phyloP scores from a whole-genome alignment of 73 alveolate genomes.

The Tetrahymena borealis region DNA sequence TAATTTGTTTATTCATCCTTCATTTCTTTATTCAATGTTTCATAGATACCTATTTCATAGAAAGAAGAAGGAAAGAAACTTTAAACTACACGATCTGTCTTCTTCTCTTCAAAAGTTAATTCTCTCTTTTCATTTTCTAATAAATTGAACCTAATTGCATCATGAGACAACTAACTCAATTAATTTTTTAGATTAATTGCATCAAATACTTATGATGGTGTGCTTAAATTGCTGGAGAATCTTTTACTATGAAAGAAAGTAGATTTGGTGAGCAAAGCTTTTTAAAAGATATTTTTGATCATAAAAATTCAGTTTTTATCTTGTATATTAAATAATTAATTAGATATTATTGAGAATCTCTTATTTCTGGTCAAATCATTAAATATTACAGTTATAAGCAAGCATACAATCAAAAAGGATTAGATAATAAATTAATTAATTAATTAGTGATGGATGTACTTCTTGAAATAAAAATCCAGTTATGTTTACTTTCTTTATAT shows the following conservation, averaged over 20 bases:
- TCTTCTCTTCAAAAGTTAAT: not conserved
- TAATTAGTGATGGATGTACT: too few relatives aligned
- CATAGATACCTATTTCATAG: not conserved
- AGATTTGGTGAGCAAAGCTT: not conserved
- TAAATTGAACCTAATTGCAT: not conserved
- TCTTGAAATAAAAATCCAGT: too few relatives aligned
- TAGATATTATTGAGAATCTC: not conserved
- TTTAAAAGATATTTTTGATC: not conserved
- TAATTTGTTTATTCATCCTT: not conserved
- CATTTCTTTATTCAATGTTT: not conserved
- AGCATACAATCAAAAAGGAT: not conserved
- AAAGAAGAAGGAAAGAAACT: not conserved
- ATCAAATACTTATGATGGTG: not conserved
- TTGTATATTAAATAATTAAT: not conserved
- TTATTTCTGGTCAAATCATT: not conserved
- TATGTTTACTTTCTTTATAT: too few relatives aligned
- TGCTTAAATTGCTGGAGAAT: not conserved
- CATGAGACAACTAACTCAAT: not conserved
- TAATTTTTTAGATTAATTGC: not conserved
- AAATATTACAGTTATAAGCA: not conserved
- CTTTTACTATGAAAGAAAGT: not conserved
- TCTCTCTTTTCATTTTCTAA: not conserved
- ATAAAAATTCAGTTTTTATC: not conserved
- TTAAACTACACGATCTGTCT: not conserved
- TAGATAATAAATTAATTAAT: too few relatives aligned